phyloP scores from a whole-genome alignment of 148 eudicot species.

The Tetragonia tetragonoides region DNA sequence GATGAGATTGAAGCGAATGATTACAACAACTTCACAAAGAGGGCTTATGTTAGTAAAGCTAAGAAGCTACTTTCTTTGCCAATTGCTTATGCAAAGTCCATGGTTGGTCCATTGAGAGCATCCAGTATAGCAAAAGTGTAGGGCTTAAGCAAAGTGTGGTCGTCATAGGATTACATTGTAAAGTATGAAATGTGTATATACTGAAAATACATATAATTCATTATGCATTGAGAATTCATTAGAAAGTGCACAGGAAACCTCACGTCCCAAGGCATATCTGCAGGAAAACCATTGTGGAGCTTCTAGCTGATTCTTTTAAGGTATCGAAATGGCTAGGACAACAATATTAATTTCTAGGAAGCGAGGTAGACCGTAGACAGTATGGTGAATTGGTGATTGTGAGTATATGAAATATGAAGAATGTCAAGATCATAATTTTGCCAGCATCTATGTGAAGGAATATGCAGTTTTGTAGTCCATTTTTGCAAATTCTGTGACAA shows the following conservation, averaged over 20 bases:
- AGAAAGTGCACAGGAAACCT: conserved; percentile 15
- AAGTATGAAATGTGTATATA: conserved; percentile 20
- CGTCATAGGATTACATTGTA: conserved; percentile 16
- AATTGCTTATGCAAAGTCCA: conserved; percentile 63
- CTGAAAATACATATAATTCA: conserved; percentile 24
- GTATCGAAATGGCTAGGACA: no score
- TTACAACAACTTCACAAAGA: conserved; percentile 85
- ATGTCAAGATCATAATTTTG: background rate
- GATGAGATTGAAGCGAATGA: conserved; percentile 96
- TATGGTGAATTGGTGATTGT: background rate
- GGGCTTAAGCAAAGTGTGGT: background rate
- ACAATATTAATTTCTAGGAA: background rate
- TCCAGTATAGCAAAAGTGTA: conserved; percentile 46
- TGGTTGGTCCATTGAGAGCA: conserved; percentile 53
- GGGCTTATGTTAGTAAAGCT: conserved; percentile 86
- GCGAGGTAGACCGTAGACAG: background rate
- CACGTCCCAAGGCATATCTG: background rate
- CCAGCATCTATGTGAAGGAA: background rate
- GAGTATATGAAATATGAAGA: background rate
- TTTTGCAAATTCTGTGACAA: background rate
- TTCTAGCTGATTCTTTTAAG: background rate
- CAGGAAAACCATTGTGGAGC: background rate
- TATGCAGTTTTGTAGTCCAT: background rate
- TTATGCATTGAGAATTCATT: conserved; percentile 24
- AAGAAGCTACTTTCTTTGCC: conserved; percentile 86